A percentile compares a stretch with the other conserved stretches of the same genome.
phyloP scores from a whole-genome alignment of 2,329 filamentous ascomycete genomes.

The Fusarium sp. region DNA sequence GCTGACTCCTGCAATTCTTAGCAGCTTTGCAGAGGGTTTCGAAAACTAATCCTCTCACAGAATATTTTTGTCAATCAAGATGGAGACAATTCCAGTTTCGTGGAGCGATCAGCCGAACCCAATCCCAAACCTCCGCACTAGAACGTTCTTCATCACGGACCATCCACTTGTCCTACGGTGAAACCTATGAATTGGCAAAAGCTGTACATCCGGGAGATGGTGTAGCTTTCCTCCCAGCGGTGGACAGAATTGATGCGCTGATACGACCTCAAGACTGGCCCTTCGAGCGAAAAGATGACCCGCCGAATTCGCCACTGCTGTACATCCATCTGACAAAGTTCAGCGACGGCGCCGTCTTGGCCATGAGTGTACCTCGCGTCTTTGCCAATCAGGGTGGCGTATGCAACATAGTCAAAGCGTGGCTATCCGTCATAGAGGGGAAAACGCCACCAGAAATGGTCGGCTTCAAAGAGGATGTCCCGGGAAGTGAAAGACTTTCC shows the following conservation, averaged over 20 bases:
- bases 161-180: background rate
- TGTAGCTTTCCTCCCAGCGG: background rate
- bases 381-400: constrained; percentile 20
- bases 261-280: constrained; percentile 13
- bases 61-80: background rate
- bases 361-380: constrained; percentile 1
- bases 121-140: constrained; percentile 1
- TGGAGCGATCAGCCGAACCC: constrained; percentile 18
- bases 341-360: background rate
- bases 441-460: background rate
- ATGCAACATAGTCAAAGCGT: constrained; percentile 17
- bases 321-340: constrained; percentile 14
- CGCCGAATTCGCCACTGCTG: constrained; percentile 4
- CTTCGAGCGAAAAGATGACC: constrained; percentile 18
- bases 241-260: background rate
- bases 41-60: no score
- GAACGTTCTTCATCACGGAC: constrained; percentile 18
- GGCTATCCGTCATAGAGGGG: background rate
- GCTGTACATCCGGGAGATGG: background rate
- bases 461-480: background rate
- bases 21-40: no score
- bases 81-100: constrained; percentile 13
- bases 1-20: no score
- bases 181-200: background rate
- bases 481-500: background rate